phyloP scores from a whole-genome alignment of 495 filamentous ascomycete species.

The Penicillium arizonense region DNA sequence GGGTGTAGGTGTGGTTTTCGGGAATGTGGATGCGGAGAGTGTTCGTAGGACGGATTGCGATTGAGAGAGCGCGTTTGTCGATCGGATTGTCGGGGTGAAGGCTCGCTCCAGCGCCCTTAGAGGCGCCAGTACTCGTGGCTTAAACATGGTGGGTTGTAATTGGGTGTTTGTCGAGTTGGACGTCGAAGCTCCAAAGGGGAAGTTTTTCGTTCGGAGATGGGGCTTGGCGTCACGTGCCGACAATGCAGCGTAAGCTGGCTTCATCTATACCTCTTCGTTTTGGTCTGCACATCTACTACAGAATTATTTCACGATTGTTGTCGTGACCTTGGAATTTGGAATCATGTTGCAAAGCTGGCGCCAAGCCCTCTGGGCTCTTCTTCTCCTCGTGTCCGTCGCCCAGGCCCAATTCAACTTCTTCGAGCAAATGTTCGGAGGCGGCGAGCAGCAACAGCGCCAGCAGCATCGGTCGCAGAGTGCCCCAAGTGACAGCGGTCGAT shows the following conservation, averaged over 20 bases:
- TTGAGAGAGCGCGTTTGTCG: constrained; percentile 19
- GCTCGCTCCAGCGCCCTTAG: constrained; percentile 40
- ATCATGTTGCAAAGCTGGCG: constrained; percentile 30
- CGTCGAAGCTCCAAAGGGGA: constrained; percentile 25
- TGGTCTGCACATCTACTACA: background rate
- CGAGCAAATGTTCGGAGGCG: constrained; percentile 76
- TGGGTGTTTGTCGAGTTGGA: constrained; percentile 14
- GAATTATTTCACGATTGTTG: background rate
- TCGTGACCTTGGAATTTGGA: background rate
- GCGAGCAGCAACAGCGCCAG: constrained; percentile 57
- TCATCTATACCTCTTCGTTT: constrained; percentile 17
- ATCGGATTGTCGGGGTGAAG: constrained; percentile 29
- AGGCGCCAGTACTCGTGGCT: constrained; percentile 42
- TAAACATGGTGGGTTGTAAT: constrained; percentile 32
- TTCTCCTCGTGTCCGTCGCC: constrained; percentile 47
- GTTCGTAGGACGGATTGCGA: constrained; percentile 39
- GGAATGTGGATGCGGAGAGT: constrained; percentile 30
- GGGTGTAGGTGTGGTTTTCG: constrained; percentile 24
- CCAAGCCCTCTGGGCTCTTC: constrained; percentile 38
- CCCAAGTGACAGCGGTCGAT: constrained; percentile 73
- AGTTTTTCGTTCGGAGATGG: constrained; percentile 35
- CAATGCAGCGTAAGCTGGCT: constrained; percentile 22
- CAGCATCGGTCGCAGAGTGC: constrained; percentile 69
- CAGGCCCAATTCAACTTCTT: constrained; percentile 83
- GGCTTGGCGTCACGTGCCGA: constrained; percentile 34